phyloP scores from a whole-genome alignment of 2,329 filamentous ascomycete genomes.

The Curvularia hawaiiensis region DNA sequence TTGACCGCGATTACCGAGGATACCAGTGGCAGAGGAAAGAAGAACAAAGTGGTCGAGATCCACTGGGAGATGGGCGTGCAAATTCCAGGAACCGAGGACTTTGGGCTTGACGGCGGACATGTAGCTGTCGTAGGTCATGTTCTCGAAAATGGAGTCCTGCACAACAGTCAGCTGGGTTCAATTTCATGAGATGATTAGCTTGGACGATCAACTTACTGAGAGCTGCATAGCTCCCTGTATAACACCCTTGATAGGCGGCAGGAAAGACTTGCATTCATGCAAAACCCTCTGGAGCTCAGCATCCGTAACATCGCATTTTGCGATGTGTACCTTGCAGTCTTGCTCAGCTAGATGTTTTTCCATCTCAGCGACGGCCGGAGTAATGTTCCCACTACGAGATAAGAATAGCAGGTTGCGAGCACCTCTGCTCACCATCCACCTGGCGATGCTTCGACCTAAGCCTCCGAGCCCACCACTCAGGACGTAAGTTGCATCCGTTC shows the following conservation, averaged over 20 bases:
- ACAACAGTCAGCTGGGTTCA: background rate
- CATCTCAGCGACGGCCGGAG: background rate
- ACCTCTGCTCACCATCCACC: slow-evolving; percentile 22
- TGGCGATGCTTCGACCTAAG: slow-evolving; percentile 23
- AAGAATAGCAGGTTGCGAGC: slow-evolving; percentile 24
- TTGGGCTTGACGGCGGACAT: slow-evolving; percentile 23
- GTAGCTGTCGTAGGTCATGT: slow-evolving; percentile 15
- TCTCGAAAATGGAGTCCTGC: slow-evolving; percentile 7
- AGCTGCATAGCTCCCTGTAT: slow-evolving; percentile 3
- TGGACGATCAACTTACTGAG: background rate
- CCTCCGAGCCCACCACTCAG: slow-evolving; percentile 28
- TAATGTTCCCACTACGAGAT: slow-evolving; percentile 9
- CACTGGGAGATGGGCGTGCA: slow-evolving; percentile 15
- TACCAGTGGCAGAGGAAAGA: slow-evolving; percentile 23
- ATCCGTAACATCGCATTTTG: background rate
- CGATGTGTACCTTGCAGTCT: background rate
- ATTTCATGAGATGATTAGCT: background rate
- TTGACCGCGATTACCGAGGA: slow-evolving; percentile 7
- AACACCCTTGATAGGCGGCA: slow-evolving; percentile 1
- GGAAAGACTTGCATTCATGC: background rate
- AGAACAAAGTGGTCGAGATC: slow-evolving; percentile 25
- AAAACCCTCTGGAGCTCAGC: background rate
- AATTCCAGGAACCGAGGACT: slow-evolving; percentile 36
- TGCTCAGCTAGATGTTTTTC: background rate
- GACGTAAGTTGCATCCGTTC: slow-evolving; percentile 21